Evolutionary conservation across 1,284 basidiomycete genomes (phyloP), one percentile per base, ranked within the genome.

Genomic region (Tilletia caries): DNA sequence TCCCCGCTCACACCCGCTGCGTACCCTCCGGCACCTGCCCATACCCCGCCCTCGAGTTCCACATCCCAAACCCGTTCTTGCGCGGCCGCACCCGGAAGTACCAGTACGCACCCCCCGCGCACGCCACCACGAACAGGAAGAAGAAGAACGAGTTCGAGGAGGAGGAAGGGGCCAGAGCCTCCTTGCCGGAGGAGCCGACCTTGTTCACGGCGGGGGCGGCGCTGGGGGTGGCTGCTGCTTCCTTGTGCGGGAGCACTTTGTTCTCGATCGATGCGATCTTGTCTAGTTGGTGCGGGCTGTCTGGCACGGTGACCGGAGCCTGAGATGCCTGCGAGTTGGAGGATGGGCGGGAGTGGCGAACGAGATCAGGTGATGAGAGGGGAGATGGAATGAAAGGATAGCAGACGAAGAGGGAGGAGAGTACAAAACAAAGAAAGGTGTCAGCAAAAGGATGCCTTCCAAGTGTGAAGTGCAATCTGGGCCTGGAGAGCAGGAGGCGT

Each of bases 121-220:
- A 18, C 4, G 54, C 54, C 10, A 25, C 54, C n/a, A 60, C 25
- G 54, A 60, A 2, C n/a, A 60, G 54, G 54, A 60, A 32, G 54
- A 60, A 60, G 23, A 60, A 32, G 54, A 60, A 60, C 18, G 27
- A 60, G 54, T 60, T 60, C 20, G 23, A 29, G 6, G 54, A 60
- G 27, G 54, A 60, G 23, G 54, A 8, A 13, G 50, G 8, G 50
- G 50, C 6, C 12, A 10, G 5, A 27, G 23, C 20, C 8, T 25
- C 12, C 20, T 18, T 60, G 8, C n/a, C 54, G 23, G 23, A 6
- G n/a, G 23, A 12, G 54, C 32, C 20, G 5, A 25, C n/a, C 54
- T 60, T 60, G 54, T 32, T 32, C 15, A 25, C 27, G 20, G 10
- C 20, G 54, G 54, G 25, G 6, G 54, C 54, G 6, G 54, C 54